Base-by-base conservation (phyloP, 495 filamentous ascomycete genomes). In the Amorphotheca resinae region DNA sequence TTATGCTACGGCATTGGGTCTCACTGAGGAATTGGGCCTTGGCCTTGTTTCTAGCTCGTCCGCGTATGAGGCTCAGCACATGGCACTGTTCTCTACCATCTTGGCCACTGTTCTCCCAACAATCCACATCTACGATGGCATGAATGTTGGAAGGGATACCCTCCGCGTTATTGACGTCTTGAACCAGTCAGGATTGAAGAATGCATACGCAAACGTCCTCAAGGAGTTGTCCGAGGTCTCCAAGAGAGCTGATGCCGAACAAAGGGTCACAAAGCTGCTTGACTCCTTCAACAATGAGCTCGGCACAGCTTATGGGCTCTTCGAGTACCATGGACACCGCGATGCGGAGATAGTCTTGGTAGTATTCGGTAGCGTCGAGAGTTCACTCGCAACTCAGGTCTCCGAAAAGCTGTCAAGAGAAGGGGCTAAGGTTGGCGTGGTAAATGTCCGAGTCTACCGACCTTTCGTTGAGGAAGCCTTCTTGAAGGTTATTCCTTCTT, bases 401-500 rank as follows among this genome's bases (percentile, higher is more conserved):
- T 82, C 84, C 2, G 64, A 74, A 25, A 76, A 76, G 17, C 65
- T 96, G 39, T 71, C 77, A 18, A 74, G 75, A 49, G 69, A 77
- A 45, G 86, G 79, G 49, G 69, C 73, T 41, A 80, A 77, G 57
- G 73, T 95, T 42, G 91, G 91, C 46, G 84, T 87, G 15, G 65
- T 98, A 52, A 87, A 83, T 50, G 89, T 96, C 38, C 80, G 91
- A 43, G 72, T 98, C 38, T 96, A 95, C 67, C 76, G 87, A 22
- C 91, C 91, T 1, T 96, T 98, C 58, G 75, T 87, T 20, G 91
- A 98, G 64, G 83, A 91, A 52, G 84, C 83, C 41, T 98, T 98
- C 68, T 68, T 95, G 37, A 74, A 78, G 31, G 74, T 72, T 2
- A 69, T 98, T 9, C 87, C 91, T 7, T 66, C 73, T 52, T 82